These are phyloP conservation scores for Pleurotus sapidus DNA, from an alignment of 768 basidiomycete species.

Conservation along the genomic window DNA sequence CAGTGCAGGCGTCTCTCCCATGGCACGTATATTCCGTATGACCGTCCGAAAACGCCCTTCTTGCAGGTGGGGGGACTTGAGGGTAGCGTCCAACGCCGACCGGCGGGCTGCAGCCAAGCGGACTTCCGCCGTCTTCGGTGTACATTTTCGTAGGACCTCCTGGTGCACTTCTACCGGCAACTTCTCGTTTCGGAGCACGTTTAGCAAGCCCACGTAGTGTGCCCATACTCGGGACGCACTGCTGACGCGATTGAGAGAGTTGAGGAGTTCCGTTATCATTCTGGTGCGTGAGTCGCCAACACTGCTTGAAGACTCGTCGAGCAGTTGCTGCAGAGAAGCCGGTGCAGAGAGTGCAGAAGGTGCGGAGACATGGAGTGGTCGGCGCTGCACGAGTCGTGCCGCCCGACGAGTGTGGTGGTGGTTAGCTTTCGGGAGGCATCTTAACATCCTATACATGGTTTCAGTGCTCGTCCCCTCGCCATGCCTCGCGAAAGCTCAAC, in stretches of 20 bases:
- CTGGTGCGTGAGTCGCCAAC: background rate
- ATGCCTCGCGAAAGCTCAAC: no score
- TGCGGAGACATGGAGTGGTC: conserved; percentile 11
- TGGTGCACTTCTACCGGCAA: conserved; percentile 70
- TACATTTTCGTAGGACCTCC: conserved; percentile 65
- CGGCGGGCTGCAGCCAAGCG: conserved; percentile 42
- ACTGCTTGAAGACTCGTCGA: background rate
- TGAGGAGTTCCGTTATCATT: conserved; percentile 24
- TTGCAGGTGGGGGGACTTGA: conserved; percentile 46
- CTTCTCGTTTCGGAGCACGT: conserved; percentile 39
- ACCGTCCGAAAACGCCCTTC: conserved; percentile 67
- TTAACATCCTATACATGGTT: conserved; percentile 1
- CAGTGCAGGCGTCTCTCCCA: conserved; percentile 44
- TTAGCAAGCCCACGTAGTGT: conserved; percentile 57
- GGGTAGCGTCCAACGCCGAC: conserved; percentile 32
- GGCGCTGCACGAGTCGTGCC: background rate
- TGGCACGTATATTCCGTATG: conserved; percentile 64
- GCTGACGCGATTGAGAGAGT: conserved; percentile 27
- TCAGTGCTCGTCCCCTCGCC: background rate
- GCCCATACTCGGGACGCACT: conserved; percentile 61
- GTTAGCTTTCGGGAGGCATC: conserved; percentile 4
- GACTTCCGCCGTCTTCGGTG: conserved; percentile 42
- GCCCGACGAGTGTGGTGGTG: background rate
- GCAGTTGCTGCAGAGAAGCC: background rate
- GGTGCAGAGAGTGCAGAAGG: conserved; percentile 8